Conservation (phyloP, 805 yeast genomes). For the Cyberlindnera galapagoensis region DNA sequence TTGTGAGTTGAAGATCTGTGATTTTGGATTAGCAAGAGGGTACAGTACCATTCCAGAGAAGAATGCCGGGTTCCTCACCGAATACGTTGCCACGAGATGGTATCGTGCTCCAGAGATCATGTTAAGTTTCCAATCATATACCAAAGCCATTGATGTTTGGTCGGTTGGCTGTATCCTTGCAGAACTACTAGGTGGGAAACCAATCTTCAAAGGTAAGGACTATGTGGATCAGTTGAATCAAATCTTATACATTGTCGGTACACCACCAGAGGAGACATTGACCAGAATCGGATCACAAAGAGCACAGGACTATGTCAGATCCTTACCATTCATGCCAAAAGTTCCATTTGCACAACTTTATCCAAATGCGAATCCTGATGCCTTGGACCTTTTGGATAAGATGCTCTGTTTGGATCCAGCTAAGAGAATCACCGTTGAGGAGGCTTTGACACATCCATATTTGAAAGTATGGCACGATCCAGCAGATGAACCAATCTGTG, state of each 20-base stretch:
- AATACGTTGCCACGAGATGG: slow-evolving; percentile 98
- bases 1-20: slow-evolving; percentile 94
- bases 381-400: slow-evolving; percentile 69
- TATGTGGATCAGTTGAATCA: slow-evolving; percentile 92
- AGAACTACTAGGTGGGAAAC: slow-evolving; percentile 84
- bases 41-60: slow-evolving; percentile 75
- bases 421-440: slow-evolving; percentile 77
- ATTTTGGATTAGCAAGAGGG: slow-evolving; percentile 93
- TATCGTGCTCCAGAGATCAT: slow-evolving; percentile 98
- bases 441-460: slow-evolving; percentile 87
- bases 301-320: slow-evolving; percentile 87
- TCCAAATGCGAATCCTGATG: slow-evolving; percentile 83
- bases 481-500: slow-evolving; percentile 81
- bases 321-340: slow-evolving; percentile 75
- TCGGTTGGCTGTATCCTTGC: slow-evolving; percentile 97
- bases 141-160: slow-evolving; percentile 97
- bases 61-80: slow-evolving; percentile 91
- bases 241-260: slow-evolving; percentile 82
- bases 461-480: slow-evolving; percentile 89
- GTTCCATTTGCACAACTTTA: slow-evolving; percentile 65
- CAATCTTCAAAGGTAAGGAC: slow-evolving; percentile 91
- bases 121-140: slow-evolving; percentile 88
- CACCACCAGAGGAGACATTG: slow-evolving; percentile 72
- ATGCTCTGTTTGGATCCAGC: slow-evolving; percentile 86
- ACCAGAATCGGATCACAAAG: slow-evolving; percentile 73